Evolutionary conservation across 805 yeast species (phyloP).

Genomic region (Zygoascus biomembranicola): DNA sequence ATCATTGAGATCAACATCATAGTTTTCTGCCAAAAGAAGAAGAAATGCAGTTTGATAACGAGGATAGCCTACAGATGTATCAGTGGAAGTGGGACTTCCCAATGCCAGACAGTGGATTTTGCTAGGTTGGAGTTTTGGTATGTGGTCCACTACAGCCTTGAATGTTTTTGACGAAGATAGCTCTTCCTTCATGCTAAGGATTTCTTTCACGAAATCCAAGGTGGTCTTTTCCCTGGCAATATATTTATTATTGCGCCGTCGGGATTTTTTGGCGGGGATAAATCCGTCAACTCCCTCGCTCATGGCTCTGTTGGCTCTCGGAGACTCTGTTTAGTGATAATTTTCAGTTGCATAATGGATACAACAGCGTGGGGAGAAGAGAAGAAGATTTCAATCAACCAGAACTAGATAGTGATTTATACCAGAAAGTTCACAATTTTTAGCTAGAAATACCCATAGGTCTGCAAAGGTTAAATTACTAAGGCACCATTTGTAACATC

Average conservation of each 20-base stretch:
- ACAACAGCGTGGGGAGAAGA: background rate
- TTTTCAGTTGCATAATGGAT: background rate
- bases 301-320: background rate
- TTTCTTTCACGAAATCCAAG: slow-evolving; percentile 10
- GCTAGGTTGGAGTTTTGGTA: background rate
- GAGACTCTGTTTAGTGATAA: background rate
- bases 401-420: too few species aligned
- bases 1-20: slow-evolving; percentile 12
- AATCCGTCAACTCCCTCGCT: slow-evolving; percentile 1
- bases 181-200: slow-evolving; percentile 5
- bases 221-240: slow-evolving; percentile 14
- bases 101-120: slow-evolving; percentile 60
- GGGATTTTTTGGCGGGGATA: slow-evolving; percentile 1
- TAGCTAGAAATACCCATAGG: too few species aligned
- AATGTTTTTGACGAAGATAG: slow-evolving; percentile 11
- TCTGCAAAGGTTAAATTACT: too few species aligned
- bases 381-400: background rate
- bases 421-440: too few species aligned
- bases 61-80: slow-evolving; percentile 33
- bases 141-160: background rate
- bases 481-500: too few species aligned
- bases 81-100: slow-evolving; percentile 52
- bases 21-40: slow-evolving; percentile 31
- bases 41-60: slow-evolving; percentile 59
- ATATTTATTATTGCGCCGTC: slow-evolving; percentile 4